A percentile compares a stretch with the other conserved stretches of the same genome.
These are phyloP conservation scores for Myxozyma geophila DNA, from an alignment of 805 yeast species.

Conservation along the genomic window DNA sequence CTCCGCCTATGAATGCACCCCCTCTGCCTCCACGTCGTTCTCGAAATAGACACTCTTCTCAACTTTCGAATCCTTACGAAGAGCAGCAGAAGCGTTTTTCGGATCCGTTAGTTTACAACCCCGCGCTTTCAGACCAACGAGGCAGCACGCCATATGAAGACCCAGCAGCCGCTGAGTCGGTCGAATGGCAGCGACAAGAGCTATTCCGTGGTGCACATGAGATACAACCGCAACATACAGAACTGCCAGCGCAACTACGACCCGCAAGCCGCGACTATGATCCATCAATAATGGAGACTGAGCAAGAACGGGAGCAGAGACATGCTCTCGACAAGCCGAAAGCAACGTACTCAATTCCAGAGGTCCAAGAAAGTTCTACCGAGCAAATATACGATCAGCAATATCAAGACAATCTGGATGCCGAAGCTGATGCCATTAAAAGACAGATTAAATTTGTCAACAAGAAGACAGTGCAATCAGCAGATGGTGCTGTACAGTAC, in stretches of 20 bases:
- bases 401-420: constrained; percentile 50
- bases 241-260: not conserved
- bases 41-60: not conserved
- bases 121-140: constrained; percentile 12
- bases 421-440: constrained; percentile 82
- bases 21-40: not conserved
- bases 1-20: constrained; percentile 10
- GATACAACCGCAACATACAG: not conserved
- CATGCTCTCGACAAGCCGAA: not conserved
- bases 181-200: constrained; percentile 13
- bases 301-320: constrained; percentile 21
- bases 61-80: not conserved
- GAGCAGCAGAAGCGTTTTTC: constrained; percentile 3
- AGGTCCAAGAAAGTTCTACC: not conserved
- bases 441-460: constrained; percentile 81
- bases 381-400: constrained; percentile 13
- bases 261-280: constrained; percentile 15
- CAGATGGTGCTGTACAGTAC: constrained; percentile 77
- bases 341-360: not conserved
- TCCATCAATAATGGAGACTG: constrained; percentile 32
- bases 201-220: not conserved
- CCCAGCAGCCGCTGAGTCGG: not conserved
- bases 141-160: constrained; percentile 4
- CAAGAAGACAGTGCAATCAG: constrained; percentile 82
- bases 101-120: constrained; percentile 9